phyloP scores from a whole-genome alignment of 139 green algal species.

The Marvania coccoides region DNA sequence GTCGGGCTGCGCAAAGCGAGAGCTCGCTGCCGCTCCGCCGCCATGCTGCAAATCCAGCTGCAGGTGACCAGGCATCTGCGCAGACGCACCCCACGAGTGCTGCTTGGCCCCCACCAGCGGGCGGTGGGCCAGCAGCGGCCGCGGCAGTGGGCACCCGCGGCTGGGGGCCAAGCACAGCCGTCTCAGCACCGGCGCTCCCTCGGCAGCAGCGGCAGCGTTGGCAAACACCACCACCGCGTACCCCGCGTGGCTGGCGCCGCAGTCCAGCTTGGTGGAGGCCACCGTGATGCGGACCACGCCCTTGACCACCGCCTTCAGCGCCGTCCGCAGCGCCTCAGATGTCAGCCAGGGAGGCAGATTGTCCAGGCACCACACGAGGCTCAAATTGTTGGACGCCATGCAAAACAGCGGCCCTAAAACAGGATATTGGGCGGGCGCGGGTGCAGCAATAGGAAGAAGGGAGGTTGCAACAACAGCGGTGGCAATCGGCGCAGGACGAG shows the following conservation, averaged over 20 bases:
- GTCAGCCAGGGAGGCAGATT: not conserved
- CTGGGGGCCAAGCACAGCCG: not conserved
- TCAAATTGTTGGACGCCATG: too few relatives aligned
- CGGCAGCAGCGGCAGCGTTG: not conserved
- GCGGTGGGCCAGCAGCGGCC: not conserved
- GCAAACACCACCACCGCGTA: not conserved
- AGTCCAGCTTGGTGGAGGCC: not conserved
- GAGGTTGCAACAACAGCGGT: too few relatives aligned
- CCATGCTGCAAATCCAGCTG: not conserved
- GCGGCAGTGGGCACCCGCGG: not conserved
- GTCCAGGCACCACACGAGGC: not conserved
- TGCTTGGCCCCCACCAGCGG: not conserved
- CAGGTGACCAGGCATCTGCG: not conserved
- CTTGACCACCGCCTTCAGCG: not conserved
- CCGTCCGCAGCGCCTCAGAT: not conserved
- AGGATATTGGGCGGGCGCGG: too few relatives aligned
- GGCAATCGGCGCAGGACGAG: too few relatives aligned
- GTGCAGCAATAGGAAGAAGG: too few relatives aligned
- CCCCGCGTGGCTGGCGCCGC: not conserved
- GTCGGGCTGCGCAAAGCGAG: not conserved
- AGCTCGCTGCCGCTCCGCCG: not conserved
- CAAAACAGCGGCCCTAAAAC: too few relatives aligned
- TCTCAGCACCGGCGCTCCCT: not conserved
- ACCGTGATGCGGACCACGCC: not conserved
- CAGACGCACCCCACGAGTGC: not conserved